phyloP scores from a whole-genome alignment of 768 basidiomycete genomes.

The Rhodotorula babjevae region DNA sequence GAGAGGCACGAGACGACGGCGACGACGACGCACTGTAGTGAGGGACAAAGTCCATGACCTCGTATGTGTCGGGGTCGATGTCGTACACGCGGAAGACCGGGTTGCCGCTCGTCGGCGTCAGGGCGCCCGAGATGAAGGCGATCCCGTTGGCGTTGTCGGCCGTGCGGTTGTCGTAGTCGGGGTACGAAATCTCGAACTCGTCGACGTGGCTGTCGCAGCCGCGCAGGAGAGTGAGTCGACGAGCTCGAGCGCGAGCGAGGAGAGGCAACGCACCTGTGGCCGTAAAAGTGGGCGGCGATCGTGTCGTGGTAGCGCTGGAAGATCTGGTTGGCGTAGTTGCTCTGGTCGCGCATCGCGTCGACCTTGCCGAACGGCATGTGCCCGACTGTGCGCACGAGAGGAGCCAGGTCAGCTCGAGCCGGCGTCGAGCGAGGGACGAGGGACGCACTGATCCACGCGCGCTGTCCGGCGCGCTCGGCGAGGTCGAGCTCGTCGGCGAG shows the following conservation, averaged over 20 bases:
- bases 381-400: constrained; percentile 24
- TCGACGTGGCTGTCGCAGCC: constrained; percentile 45
- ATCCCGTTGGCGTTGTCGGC: constrained; percentile 54
- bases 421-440: too few species aligned
- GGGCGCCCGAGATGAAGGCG: constrained; percentile 56
- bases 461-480: constrained; percentile 59
- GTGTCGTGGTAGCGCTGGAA: constrained; percentile 59
- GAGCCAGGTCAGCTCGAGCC: too few species aligned
- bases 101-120: constrained; percentile 58
- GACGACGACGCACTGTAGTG: constrained; percentile 52
- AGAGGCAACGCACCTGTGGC: constrained; percentile 50
- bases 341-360: constrained; percentile 48
- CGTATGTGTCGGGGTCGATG: constrained; percentile 63
- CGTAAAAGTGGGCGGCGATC: constrained; percentile 62
- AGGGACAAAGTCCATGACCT: constrained; percentile 57
- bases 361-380: constrained; percentile 40
- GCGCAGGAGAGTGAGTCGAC: not conserved
- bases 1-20: not conserved
- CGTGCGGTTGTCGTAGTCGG: constrained; percentile 53
- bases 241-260: not conserved
- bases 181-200: constrained; percentile 61
- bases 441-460: constrained; percentile 55
- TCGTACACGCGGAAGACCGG: constrained; percentile 61
- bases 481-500: constrained; percentile 56
- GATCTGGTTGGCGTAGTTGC: constrained; percentile 62